phyloP scores from a whole-genome alignment of 306 rosid species.

The Macrotyloma uniflorum region DNA sequence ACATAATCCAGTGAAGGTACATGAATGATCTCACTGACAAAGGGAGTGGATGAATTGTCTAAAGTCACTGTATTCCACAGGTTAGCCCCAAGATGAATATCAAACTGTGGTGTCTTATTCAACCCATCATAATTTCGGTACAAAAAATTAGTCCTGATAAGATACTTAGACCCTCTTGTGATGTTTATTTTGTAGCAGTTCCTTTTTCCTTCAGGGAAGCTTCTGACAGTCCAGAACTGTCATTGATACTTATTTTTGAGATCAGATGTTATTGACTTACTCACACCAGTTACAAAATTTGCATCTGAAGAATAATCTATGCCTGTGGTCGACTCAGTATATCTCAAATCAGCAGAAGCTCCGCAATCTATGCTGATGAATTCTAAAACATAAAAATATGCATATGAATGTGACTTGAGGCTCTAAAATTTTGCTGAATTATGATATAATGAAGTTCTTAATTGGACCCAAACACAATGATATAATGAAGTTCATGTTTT shows the following conservation, averaged over 20 bases:
- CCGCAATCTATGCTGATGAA: slow-evolving; percentile 60
- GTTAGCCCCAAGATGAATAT: slow-evolving; percentile 46
- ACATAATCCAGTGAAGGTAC: slow-evolving; percentile 30
- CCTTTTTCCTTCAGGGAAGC: slow-evolving; percentile 52
- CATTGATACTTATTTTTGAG: background rate
- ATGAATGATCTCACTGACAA: slow-evolving; percentile 35
- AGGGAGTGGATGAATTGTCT: fast-evolving
- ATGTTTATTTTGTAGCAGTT: slow-evolving; percentile 55
- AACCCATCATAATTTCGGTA: slow-evolving; percentile 52
- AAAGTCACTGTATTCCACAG: slow-evolving; percentile 42
- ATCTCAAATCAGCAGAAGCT: slow-evolving; percentile 6
- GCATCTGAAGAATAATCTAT: slow-evolving; percentile 53
- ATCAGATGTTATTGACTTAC: background rate
- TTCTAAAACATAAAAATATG: slow-evolving; percentile 6
- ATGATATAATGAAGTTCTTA: background rate
- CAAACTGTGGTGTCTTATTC: slow-evolving; percentile 40
- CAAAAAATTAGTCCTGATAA: slow-evolving; percentile 35
- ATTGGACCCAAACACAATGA: too few species aligned
- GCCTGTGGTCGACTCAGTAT: slow-evolving; percentile 3
- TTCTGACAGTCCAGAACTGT: slow-evolving; percentile 33
- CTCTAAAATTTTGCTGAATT: background rate
- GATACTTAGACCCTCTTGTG: slow-evolving; percentile 28
- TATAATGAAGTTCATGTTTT: background rate
- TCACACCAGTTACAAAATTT: slow-evolving; percentile 40
- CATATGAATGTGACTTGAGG: background rate